Percentiles rank a stretch among this genome's conserved stretches.
Conservation (phyloP, 352 stramenopile genomes). For the Phytophthora agathidicida region DNA sequence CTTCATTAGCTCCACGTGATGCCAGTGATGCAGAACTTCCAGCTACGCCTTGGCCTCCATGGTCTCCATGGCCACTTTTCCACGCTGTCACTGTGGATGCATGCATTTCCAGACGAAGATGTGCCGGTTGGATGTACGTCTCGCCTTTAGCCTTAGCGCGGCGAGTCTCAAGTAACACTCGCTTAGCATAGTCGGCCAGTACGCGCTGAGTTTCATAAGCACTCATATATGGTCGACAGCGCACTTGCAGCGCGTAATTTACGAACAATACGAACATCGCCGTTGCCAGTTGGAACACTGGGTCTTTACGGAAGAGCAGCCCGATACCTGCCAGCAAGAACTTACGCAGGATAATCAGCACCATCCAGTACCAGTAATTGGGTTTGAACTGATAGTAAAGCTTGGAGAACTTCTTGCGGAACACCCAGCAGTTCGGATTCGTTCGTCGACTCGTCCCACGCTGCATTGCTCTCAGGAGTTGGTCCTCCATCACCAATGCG, state of each 20-base stretch:
- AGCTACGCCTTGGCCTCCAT: constrained; percentile 19
- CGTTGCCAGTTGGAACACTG: constrained; percentile 76
- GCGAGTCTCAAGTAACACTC: constrained; percentile 54
- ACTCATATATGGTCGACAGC: constrained; percentile 81
- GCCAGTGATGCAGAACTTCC: constrained; percentile 6
- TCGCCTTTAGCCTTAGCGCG: constrained; percentile 61
- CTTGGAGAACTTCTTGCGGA: constrained; percentile 79
- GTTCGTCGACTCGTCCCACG: constrained; percentile 60
- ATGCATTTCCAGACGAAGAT: constrained; percentile 52
- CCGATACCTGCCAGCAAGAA: constrained; percentile 70
- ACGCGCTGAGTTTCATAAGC: constrained; percentile 63
- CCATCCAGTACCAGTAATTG: constrained; percentile 81
- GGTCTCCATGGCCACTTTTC: constrained; percentile 38
- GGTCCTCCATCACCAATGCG: constrained; percentile 69
- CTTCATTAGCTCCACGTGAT: constrained; percentile 31
- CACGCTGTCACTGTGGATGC: constrained; percentile 38
- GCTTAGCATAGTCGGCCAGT: constrained; percentile 59
- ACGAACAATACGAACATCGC: constrained; percentile 82
- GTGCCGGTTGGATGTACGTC: constrained; percentile 55
- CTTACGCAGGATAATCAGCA: constrained; percentile 82
- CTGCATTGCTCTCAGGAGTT: constrained; percentile 64
- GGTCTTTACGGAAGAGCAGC: constrained; percentile 75
- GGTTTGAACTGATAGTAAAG: constrained; percentile 92
- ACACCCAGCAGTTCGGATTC: constrained; percentile 74
- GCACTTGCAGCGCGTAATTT: constrained; percentile 75